Conservation (phyloP, 176 grass and related monocot genomes). For the Bolboschoenus planiculmis region DNA sequence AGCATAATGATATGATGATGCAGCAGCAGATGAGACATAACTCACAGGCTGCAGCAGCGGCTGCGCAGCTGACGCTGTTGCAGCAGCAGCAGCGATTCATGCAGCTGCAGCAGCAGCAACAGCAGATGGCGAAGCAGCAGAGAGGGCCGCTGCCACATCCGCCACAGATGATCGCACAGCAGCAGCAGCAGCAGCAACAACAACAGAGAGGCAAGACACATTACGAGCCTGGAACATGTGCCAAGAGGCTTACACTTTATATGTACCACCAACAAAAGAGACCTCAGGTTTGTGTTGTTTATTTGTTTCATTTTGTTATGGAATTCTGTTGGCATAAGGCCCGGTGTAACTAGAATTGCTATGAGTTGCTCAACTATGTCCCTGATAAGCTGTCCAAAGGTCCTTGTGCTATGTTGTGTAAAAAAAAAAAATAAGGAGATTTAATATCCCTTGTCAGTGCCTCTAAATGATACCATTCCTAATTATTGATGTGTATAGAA, state of each 20-base stretch:
- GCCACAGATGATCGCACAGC: slow-evolving; percentile 39
- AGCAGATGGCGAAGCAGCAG: slow-evolving; percentile 66
- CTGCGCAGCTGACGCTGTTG: slow-evolving; percentile 57
- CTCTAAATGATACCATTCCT: background rate
- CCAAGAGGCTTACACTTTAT: slow-evolving; percentile 87
- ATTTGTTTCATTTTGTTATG: slow-evolving; percentile 21
- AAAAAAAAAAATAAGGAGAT: background rate
- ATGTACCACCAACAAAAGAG: slow-evolving; percentile 98
- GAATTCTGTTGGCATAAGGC: background rate
- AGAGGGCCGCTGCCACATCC: slow-evolving; percentile 51
- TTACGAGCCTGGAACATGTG: slow-evolving; percentile 91
- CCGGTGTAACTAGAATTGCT: background rate
- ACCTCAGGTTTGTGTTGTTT: slow-evolving; percentile 48
- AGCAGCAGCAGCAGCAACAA: slow-evolving; percentile 61
- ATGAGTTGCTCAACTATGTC: background rate
- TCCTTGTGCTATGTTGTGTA: background rate
- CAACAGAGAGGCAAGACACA: slow-evolving; percentile 32
- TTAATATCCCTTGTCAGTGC: background rate
- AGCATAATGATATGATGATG: slow-evolving; percentile 48
- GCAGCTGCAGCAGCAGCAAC: slow-evolving; percentile 79
- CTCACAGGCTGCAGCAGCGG: slow-evolving; percentile 60
- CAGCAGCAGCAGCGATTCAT: slow-evolving; percentile 76
- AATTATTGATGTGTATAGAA: background rate
- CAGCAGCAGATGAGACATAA: slow-evolving; percentile 69
- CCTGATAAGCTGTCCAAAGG: background rate